These are phyloP conservation scores for Fusarium robinianum DNA, from an alignment of 2,329 filamentous ascomycete species.

Conservation along the genomic window DNA sequence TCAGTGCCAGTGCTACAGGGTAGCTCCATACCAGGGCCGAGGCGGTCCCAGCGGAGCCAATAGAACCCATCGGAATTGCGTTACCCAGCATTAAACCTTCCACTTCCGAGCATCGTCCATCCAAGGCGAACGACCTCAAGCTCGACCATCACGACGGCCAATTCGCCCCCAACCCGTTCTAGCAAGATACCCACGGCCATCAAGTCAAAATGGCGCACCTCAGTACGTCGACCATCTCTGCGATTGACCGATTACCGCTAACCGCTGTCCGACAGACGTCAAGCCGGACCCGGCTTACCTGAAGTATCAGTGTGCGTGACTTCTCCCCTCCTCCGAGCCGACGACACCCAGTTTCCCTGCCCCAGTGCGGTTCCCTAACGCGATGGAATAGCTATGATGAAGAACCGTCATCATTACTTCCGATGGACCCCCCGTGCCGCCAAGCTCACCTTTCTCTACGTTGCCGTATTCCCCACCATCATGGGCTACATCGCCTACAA, in stretches of 20 bases:
- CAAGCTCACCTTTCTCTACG: slow-evolving; percentile 77
- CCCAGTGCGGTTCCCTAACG: slow-evolving; percentile 32
- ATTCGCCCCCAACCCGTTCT: slow-evolving; percentile 28
- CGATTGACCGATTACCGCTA: slow-evolving; percentile 27
- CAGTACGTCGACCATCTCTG: slow-evolving; percentile 34
- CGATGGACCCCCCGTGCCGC: slow-evolving; percentile 87
- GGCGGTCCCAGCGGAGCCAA: slow-evolving; percentile 11
- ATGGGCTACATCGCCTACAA: slow-evolving; percentile 75
- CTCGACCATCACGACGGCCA: slow-evolving; percentile 33
- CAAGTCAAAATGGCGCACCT: slow-evolving; percentile 47
- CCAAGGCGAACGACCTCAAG: slow-evolving; percentile 22
- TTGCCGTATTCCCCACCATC: slow-evolving; percentile 70
- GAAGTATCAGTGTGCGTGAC: slow-evolving; percentile 47
- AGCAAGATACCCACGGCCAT: slow-evolving; percentile 32
- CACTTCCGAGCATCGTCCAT: slow-evolving; percentile 23
- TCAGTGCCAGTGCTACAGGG: slow-evolving; percentile 28
- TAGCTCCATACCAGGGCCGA: background rate
- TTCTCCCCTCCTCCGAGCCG: slow-evolving; percentile 24
- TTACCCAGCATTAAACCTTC: slow-evolving; percentile 31
- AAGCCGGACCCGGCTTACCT: slow-evolving; percentile 50
- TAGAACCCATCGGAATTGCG: slow-evolving; percentile 13
- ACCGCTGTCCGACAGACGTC: slow-evolving; percentile 41
- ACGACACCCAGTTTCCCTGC: slow-evolving; percentile 10
- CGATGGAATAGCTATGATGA: slow-evolving; percentile 69
- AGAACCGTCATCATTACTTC: slow-evolving; percentile 92